These are phyloP conservation scores for Heimioporus retisporus DNA, from an alignment of 1,284 basidiomycete genomes.

Conservation along the genomic window DNA sequence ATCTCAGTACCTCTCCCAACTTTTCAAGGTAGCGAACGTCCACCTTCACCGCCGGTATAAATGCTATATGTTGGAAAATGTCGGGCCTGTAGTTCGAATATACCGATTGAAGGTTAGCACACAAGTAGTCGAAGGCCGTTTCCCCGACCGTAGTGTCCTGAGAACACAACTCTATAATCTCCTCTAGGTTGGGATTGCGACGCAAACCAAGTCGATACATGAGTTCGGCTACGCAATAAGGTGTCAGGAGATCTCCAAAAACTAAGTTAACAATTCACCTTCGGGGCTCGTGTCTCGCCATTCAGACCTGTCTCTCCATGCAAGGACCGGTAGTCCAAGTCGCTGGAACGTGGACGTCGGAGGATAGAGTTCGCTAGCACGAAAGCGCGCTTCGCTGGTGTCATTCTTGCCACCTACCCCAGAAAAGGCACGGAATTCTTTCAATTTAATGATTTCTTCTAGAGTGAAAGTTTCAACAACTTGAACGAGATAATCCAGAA, in stretches of 20 bases:
- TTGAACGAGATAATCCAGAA: slow-evolving; percentile 86
- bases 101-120: slow-evolving; percentile 70
- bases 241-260: neutral
- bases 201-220: slow-evolving; percentile 11
- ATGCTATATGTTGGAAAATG: slow-evolving; percentile 57
- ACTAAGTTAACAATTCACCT: neutral
- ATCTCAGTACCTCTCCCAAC: slow-evolving; percentile 69
- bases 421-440: slow-evolving; percentile 80
- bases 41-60: slow-evolving; percentile 2
- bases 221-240: neutral
- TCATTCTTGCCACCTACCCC: slow-evolving; percentile 57
- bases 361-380: slow-evolving; percentile 84
- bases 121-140: slow-evolving; percentile 78
- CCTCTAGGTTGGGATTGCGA: slow-evolving; percentile 57
- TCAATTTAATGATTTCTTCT: slow-evolving; percentile 77
- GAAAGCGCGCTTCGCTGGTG: slow-evolving; percentile 52
- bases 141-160: slow-evolving; percentile 55
- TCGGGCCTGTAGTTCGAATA: slow-evolving; percentile 72
- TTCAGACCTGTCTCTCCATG: slow-evolving; percentile 66
- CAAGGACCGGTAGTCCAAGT: slow-evolving; percentile 83
- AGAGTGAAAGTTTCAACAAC: slow-evolving; percentile 74
- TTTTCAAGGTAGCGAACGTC: slow-evolving; percentile 44
- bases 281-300: slow-evolving; percentile 34
- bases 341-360: slow-evolving; percentile 79
- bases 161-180: slow-evolving; percentile 77